Evolutionary conservation across 2,329 filamentous ascomycete genomes (phyloP), one percentile per base, ranked within the genome.

Genomic region (Periconia digitata): DNA sequence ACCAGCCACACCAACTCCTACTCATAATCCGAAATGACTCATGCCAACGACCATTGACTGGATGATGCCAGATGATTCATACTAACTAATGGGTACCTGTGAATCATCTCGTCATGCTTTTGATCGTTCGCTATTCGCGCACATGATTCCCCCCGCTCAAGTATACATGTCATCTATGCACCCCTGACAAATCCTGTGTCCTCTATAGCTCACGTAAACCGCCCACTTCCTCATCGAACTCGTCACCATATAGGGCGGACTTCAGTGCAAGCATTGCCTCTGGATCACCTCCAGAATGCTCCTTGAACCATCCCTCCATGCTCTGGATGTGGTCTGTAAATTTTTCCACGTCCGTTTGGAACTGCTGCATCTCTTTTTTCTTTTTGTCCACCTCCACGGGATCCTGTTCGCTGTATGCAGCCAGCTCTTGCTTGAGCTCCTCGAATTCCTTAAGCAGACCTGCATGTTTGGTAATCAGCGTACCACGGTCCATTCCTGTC

Each of bases 141-240:
- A 38, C 35, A 18, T 17, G 18, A 32, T 10, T 13, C n/a, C 27
- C 10, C 27, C n/a, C 27, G 12, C n/a, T 32, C 27, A 32, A 13
- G 27, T 15, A 3, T 12, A 32, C 3, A 32, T 32, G 10, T 32
- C 27, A 32, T 32, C 10, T 15, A 10, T 32, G 10, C 27, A 13
- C 27, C 8, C 4, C n/a, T 13, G 27, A 15, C 12, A 4, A 32
- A 4, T 32, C n/a, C 10, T 32, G 12, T 32, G 12, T 18, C 20
- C 17, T 22, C 58, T 51, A 68, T 10, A 70, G 54, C 55, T 72
- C 79, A 21, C 69, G 68, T 53, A 83, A 66, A 7, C 77, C 76
- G 40, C 75, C 74, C 34, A 77, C 79, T 46, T 84, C 80, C 46
- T 78, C 67, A 45, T 75, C 76, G 58, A 76, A 82, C 56, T 84